Base-by-base conservation (phyloP, 108 stramenopile genomes). In the Skeletonema menzelii region DNA sequence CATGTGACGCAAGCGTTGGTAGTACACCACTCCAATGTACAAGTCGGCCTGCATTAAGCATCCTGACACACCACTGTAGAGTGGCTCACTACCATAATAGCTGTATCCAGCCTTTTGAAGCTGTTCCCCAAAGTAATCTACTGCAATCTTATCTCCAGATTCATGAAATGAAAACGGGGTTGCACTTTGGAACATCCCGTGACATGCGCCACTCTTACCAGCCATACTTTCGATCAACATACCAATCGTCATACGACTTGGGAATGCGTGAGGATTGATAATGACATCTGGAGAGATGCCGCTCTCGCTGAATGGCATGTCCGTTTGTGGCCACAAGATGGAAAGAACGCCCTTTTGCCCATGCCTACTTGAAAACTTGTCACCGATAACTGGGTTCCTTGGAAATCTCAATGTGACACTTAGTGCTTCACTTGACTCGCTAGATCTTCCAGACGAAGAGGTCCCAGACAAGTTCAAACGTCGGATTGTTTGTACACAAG, bases 211-310 rank as follows among this genome's bases (percentile, higher is more conserved):
- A 28, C 92, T 81, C 79, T 99, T 99, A 2, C 98, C 99, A 34
- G 99, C 99, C 98, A 99, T 99, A 70, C 96, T 97, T 73, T 99
- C 99, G 27, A 98, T 93, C 32, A 99, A 86, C 99, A 99, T 99
- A 27, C 99, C 99, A 67, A 99, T 98, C 7, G 98, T 98, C 97
- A 99, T 98, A 49, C 97, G 95, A 72, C 94, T 96, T 3, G 98
- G 99, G 57, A 98, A 99, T 26, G 92, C 85, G 59, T 99, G 99
- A 8, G 99, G 99, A 72, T 99, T 99, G 87, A 99, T 98, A 64
- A 99, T 97, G 19, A 98, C 77, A 82, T 99, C 99, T 2, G 99
- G 99, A 35, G 86, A 81, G 32, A 99, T 98, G 14, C 98, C 99
- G 67, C 89, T 86, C 82, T 99, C 99, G 57, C 93, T 96, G 79